phyloP scores from a whole-genome alignment of 75 land plant species.

The Adiantum capillusveneris region DNA sequence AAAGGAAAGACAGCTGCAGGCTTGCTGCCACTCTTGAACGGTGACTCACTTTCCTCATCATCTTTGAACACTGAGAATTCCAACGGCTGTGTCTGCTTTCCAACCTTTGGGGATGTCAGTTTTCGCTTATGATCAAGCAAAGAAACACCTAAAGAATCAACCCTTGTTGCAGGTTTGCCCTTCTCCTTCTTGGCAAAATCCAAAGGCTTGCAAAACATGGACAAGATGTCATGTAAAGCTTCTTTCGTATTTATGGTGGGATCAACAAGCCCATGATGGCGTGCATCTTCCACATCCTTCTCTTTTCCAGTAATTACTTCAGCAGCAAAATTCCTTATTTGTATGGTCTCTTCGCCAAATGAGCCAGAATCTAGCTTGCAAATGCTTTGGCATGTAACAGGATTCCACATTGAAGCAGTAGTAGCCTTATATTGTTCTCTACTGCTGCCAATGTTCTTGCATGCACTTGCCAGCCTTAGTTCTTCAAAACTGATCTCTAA shows the following conservation, averaged over 20 bases:
- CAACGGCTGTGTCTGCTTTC: not conserved
- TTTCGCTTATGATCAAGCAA: no score
- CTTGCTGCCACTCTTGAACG: not conserved
- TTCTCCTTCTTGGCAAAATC: slow-evolving; percentile 25
- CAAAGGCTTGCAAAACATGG: slow-evolving; percentile 81
- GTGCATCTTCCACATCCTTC: slow-evolving; percentile 48
- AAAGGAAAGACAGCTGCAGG: not conserved
- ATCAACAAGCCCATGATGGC: slow-evolving; percentile 78
- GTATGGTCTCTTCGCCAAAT: slow-evolving; percentile 46
- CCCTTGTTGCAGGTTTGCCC: not conserved
- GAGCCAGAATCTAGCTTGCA: slow-evolving; percentile 1
- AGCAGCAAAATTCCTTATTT: slow-evolving; percentile 47
- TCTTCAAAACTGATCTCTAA: slow-evolving; percentile 4
- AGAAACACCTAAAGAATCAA: not conserved
- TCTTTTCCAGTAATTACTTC: slow-evolving; percentile 37
- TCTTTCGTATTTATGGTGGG: slow-evolving; percentile 71
- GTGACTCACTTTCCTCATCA: no score
- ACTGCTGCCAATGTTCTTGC: not conserved
- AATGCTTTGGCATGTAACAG: no score
- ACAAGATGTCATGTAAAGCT: slow-evolving; percentile 57
- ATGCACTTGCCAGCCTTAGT: not conserved
- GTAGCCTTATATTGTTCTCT: no score
- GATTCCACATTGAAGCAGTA: no score
- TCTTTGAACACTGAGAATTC: slow-evolving; percentile 2
- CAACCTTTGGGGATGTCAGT: not conserved